Conservation (phyloP, 352 stramenopile genomes). For the Phytopythium delawarense region DNA sequence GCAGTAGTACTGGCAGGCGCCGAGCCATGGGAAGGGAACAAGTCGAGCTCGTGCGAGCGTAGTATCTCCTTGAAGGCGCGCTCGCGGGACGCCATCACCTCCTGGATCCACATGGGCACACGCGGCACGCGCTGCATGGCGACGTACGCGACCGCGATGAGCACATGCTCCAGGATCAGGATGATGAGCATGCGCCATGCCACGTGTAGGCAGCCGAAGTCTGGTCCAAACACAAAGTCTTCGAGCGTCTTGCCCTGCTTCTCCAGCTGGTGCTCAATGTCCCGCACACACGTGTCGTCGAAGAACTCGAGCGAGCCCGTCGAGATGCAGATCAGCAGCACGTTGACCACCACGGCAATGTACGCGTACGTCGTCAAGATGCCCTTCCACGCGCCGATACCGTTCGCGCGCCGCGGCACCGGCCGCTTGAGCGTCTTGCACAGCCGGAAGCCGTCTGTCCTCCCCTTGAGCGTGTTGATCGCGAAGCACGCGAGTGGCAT, state of each 20-base stretch:
- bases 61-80: conserved; percentile 65
- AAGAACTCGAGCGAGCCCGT: conserved; percentile 73
- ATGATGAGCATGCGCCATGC: conserved; percentile 56
- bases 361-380: conserved; percentile 58
- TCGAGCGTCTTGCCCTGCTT: conserved; percentile 61
- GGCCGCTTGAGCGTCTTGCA: conserved; percentile 70
- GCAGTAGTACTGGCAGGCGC: conserved; percentile 1
- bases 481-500: conserved; percentile 73
- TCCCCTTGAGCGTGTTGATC: conserved; percentile 68
- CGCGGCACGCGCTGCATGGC: conserved; percentile 44
- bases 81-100: conserved; percentile 51
- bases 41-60: conserved; percentile 37
- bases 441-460: conserved; percentile 60
- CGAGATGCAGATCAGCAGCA: conserved; percentile 68
- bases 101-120: conserved; percentile 48
- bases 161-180: conserved; percentile 49
- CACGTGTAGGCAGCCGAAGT: conserved; percentile 62
- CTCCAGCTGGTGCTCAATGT: conserved; percentile 52
- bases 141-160: conserved; percentile 49
- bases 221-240: conserved; percentile 59
- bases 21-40: conserved; percentile 26
- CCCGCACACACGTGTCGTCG: conserved; percentile 40
- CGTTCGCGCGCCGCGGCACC: conserved; percentile 62
- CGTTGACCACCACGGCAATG: conserved; percentile 67
- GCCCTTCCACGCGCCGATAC: conserved; percentile 68